Evolutionary conservation across 1,284 basidiomycete species (phyloP), one percentile per base, ranked within the genome.

Genomic region (Exobasidium cylindrosporum): DNA sequence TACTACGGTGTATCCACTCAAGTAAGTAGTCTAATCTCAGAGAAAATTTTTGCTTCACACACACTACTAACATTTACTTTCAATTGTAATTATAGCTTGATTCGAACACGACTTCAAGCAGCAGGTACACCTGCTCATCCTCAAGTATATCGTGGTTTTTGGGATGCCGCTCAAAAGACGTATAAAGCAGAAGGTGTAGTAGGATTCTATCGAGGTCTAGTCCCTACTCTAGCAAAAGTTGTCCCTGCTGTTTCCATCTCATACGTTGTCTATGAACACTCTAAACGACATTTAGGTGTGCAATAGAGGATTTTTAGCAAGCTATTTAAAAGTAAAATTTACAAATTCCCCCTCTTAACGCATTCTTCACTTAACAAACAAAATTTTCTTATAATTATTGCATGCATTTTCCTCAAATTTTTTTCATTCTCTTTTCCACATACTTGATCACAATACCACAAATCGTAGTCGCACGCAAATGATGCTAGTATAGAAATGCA

Each of bases 31-130:
- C 35, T 26, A n/a, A n/a, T n/a, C n/a, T n/a, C n/a, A n/a, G n/a
- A n/a, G n/a, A n/a, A n/a, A n/a, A n/a, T n/a, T n/a, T n/a, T n/a
- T n/a, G n/a, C n/a, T 47, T 14, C 30, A 46, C 31, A 23, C 23
- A 53, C 11, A 35, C 14, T 47, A 7, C 6, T n/a, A n/a, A n/a
- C n/a, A n/a, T 10, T 44, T 21, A 13, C 29, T 56, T 43, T n/a
- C n/a, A n/a, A n/a, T n/a, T n/a, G n/a, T n/a, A n/a, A n/a, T n/a
- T n/a, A 23, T 68, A 97, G 96, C 81, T 85, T 98, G 43, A 88
- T 99, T 23, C 86, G 95, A 29, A 99, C 96, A 10, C 87, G 95
- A 54, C 80, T 98, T 62, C 96, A 99, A 82, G 96, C 96, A 1
- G 93, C 92, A 0, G 96, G 96, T 1, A 78, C 76, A 2, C 76